phyloP scores from a whole-genome alignment of 2,329 filamentous ascomycete species.

The Ophiostoma populinum region DNA sequence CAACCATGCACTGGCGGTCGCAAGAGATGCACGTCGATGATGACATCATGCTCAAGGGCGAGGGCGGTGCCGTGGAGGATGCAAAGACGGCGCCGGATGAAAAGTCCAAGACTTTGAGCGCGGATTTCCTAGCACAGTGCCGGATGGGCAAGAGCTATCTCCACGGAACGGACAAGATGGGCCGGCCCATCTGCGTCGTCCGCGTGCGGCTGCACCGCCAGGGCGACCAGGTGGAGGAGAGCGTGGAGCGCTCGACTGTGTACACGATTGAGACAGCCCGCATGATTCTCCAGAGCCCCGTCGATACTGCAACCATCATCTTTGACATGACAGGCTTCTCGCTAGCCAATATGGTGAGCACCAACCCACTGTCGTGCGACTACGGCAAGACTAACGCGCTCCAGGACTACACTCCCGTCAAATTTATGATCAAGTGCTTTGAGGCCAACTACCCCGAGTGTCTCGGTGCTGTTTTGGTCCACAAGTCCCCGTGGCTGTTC shows the following conservation, averaged over 20 bases:
- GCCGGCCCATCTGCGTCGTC: constrained; percentile 74
- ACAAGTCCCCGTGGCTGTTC: constrained; percentile 95
- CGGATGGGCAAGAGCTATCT: constrained; percentile 86
- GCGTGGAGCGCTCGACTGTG: constrained; percentile 77
- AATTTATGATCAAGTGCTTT: constrained; percentile 99
- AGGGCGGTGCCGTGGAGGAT: constrained; percentile 46
- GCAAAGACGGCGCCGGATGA: constrained; percentile 35
- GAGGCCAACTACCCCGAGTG: constrained; percentile 97
- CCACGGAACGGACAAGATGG: constrained; percentile 70
- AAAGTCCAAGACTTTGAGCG: constrained; percentile 44
- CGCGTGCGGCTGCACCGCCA: constrained; percentile 66
- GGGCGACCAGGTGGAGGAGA: constrained; percentile 67
- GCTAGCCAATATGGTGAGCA: constrained; percentile 81
- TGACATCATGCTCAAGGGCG: constrained; percentile 66
- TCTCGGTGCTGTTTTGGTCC: constrained; percentile 74
- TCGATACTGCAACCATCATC: constrained; percentile 58
- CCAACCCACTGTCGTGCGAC: no score
- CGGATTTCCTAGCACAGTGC: constrained; percentile 70
- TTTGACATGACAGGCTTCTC: constrained; percentile 37
- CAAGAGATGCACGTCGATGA: constrained; percentile 76
- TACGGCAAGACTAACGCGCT: background rate
- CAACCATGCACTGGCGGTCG: constrained; percentile 82
- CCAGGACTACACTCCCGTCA: constrained; percentile 83
- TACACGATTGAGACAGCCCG: constrained; percentile 90
- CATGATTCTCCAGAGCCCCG: constrained; percentile 57